These are phyloP conservation scores for Rhodotorula sp. DNA, from an alignment of 1,284 basidiomycete genomes.

Conservation along the genomic window DNA sequence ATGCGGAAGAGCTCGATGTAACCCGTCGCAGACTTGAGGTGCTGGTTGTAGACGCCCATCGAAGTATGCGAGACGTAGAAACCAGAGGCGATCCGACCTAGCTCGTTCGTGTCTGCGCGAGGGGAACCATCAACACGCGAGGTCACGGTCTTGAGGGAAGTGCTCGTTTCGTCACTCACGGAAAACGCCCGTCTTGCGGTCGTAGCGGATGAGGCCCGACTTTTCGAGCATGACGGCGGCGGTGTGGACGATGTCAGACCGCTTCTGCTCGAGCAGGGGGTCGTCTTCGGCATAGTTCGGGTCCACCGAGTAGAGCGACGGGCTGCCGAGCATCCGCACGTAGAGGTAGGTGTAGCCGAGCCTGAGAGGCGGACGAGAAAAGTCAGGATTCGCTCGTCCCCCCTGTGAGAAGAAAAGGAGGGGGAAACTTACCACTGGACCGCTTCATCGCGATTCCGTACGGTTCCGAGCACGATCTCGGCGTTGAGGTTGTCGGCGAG, in stretches of 20 bases:
- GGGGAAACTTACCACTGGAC: constrained; percentile 72
- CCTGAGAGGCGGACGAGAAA: constrained; percentile 5
- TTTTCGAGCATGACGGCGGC: constrained; percentile 93
- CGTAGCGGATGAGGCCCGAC: constrained; percentile 89
- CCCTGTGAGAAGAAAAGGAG: no score
- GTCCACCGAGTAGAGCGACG: constrained; percentile 83
- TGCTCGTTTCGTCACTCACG: constrained; percentile 44
- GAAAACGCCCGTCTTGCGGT: constrained; percentile 82
- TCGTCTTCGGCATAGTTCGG: constrained; percentile 90
- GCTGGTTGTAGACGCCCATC: constrained; percentile 96
- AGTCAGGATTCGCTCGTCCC: not conserved
- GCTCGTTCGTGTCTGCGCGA: constrained; percentile 66
- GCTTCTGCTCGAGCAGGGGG: constrained; percentile 81
- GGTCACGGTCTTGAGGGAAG: not conserved
- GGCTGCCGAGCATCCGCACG: constrained; percentile 92
- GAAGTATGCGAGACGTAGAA: constrained; percentile 96
- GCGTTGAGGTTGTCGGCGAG: constrained; percentile 96
- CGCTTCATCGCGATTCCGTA: constrained; percentile 93
- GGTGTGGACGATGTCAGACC: constrained; percentile 80
- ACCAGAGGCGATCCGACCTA: constrained; percentile 92
- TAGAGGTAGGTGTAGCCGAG: constrained; percentile 92
- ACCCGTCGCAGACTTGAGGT: constrained; percentile 72
- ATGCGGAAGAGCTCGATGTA: constrained; percentile 91
- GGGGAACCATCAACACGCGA: not conserved
- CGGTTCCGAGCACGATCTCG: constrained; percentile 93